Conservation (phyloP, 1,284 basidiomycete species). For the Leccinum pachyderme region DNA sequence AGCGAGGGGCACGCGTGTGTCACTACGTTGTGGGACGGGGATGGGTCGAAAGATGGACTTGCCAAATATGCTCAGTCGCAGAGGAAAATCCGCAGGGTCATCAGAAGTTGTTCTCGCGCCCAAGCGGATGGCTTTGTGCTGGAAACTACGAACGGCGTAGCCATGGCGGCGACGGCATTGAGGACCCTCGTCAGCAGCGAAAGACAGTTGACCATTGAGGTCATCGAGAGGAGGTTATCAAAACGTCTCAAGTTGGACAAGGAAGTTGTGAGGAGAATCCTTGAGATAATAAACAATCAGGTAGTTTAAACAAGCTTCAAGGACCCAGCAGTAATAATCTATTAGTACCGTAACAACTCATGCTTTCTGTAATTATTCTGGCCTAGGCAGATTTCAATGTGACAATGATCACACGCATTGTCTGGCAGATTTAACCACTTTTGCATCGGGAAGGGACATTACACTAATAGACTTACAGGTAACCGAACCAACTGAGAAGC, state of each 20-base stretch:
- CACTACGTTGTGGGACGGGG: neutral
- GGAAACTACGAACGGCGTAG: neutral
- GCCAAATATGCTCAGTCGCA: conserved; percentile 3
- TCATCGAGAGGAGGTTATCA: neutral
- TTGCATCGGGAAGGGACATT: neutral
- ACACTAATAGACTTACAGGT: conserved; percentile 4
- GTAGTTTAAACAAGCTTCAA: too few species aligned
- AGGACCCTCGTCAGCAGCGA: neutral
- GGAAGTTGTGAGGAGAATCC: neutral
- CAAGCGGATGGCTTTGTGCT: neutral
- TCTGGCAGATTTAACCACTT: too few species aligned
- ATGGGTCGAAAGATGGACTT: neutral
- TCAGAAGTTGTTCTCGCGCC: neutral
- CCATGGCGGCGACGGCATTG: neutral
- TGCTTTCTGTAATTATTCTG: too few species aligned
- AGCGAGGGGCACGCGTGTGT: conserved; percentile 1
- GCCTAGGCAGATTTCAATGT: too few species aligned
- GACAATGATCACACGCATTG: too few species aligned
- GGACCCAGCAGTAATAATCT: neutral
- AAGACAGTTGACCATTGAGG: neutral
- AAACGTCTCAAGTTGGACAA: neutral
- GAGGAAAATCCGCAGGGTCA: neutral
- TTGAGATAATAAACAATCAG: neutral
- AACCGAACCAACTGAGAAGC: neutral
- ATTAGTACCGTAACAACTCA: too few species aligned